Percentiles rank a stretch among this genome's conserved stretches.
These are phyloP conservation scores for Periconia macrospinosa DNA, from an alignment of 2,329 filamentous ascomycete genomes.

Conservation along the genomic window DNA sequence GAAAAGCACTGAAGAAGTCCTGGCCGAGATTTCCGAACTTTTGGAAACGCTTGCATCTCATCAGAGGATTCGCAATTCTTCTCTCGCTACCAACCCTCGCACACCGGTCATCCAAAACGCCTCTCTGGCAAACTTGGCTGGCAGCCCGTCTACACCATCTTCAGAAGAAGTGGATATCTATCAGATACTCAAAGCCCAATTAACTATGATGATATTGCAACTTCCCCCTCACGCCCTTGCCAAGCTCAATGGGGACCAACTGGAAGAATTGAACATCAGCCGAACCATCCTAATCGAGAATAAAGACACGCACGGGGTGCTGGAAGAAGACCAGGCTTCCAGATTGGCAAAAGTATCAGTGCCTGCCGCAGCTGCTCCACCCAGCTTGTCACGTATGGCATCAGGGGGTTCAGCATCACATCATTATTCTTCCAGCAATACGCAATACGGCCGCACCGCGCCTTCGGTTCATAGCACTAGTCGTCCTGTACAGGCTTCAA, in stretches of 20 bases:
- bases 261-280: conserved; percentile 82
- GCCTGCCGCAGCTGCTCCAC: conserved; percentile 28
- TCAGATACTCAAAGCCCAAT: conserved; percentile 72
- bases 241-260: conserved; percentile 80
- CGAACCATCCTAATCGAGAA: conserved; percentile 74
- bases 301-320: conserved; percentile 73
- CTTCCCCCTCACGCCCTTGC: conserved; percentile 84
- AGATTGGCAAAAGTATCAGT: conserved; percentile 46
- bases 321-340: conserved; percentile 76
- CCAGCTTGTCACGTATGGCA: conserved; percentile 29
- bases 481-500: conserved; percentile 32
- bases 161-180: conserved; percentile 64
- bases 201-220: conserved; percentile 71
- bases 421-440: conserved; percentile 28
- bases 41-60: conserved; percentile 77
- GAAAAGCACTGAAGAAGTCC: conserved; percentile 67
- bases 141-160: conserved; percentile 67
- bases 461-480: conserved; percentile 25
- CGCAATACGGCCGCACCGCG: conserved; percentile 39
- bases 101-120: conserved; percentile 69
- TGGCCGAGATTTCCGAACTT: conserved; percentile 73
- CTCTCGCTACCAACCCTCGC: conserved; percentile 66
- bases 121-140: conserved; percentile 55
- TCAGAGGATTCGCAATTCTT: conserved; percentile 76
- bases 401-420: conserved; percentile 28